These are phyloP conservation scores for Benincasa hispida DNA, from an alignment of 306 rosid species.

Conservation along the genomic window DNA sequence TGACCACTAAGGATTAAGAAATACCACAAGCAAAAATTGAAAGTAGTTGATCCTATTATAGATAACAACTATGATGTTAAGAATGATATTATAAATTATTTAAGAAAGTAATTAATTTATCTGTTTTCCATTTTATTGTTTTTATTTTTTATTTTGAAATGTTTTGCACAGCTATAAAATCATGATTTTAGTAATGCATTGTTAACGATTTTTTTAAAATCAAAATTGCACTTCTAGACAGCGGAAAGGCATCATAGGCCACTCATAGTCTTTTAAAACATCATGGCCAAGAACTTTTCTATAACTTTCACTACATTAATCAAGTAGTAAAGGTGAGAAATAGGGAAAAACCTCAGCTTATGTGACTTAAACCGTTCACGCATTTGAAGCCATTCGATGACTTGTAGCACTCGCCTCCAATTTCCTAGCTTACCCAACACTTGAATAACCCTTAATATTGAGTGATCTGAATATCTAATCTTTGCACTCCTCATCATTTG, in stretches of 20 bases:
- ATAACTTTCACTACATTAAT: background rate
- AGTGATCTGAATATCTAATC: constrained; percentile 69
- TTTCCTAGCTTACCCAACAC: constrained; percentile 72
- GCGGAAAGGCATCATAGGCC: background rate
- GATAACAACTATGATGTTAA: background rate
- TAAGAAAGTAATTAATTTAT: background rate
- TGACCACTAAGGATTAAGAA: background rate
- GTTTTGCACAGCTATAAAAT: background rate
- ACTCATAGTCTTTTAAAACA: background rate
- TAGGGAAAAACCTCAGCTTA: constrained; percentile 41
- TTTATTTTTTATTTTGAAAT: background rate
- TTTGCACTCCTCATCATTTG: constrained; percentile 83
- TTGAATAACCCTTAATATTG: constrained; percentile 70
- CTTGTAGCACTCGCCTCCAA: constrained; percentile 85
- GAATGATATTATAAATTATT: background rate
- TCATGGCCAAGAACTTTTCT: background rate
- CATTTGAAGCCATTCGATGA: constrained; percentile 92
- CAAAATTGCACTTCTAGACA: background rate
- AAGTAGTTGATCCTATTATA: background rate
- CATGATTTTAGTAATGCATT: background rate
- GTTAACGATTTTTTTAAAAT: background rate
- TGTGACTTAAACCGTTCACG: constrained; percentile 73
- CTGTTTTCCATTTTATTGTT: background rate
- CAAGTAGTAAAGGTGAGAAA: background rate
- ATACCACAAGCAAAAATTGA: background rate